phyloP scores from a whole-genome alignment of 768 basidiomycete genomes.

The Amanita pseudoporphyria region DNA sequence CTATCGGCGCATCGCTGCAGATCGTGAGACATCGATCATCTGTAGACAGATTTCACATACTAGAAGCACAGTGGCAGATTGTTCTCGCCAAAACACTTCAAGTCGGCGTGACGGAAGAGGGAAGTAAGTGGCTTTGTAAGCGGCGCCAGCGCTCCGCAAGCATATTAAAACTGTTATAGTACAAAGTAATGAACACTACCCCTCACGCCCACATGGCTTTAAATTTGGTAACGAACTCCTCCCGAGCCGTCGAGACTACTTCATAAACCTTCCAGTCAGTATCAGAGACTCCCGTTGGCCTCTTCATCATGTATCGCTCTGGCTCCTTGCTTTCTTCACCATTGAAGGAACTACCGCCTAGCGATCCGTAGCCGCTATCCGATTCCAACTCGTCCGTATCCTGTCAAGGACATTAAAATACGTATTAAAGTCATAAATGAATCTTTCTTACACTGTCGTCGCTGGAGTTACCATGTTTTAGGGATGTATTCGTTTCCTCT shows the following conservation, averaged over 20 bases:
- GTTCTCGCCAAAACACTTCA: too few species aligned
- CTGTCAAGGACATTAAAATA: constrained; percentile 7
- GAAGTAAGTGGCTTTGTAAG: too few species aligned
- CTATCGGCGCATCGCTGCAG: too few species aligned
- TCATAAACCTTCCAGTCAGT: constrained; percentile 49
- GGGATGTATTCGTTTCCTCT: neutral
- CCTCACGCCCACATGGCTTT: constrained; percentile 50
- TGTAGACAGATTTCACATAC: too few species aligned
- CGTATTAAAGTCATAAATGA: neutral
- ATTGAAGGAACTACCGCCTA: constrained; percentile 14
- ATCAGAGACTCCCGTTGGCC: constrained; percentile 30
- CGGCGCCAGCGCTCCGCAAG: too few species aligned
- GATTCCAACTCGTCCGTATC: constrained; percentile 17
- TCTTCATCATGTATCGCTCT: constrained; percentile 11
- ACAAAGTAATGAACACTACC: neutral
- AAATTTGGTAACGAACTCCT: constrained; percentile 51
- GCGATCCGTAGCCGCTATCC: constrained; percentile 15
- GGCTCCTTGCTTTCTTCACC: constrained; percentile 10
- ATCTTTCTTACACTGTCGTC: neutral
- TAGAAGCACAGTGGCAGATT: too few species aligned
- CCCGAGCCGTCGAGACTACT: constrained; percentile 30
- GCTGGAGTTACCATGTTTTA: neutral
- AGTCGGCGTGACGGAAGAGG: too few species aligned
- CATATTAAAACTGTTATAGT: too few species aligned
- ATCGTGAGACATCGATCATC: too few species aligned